These are phyloP conservation scores for Dactylonectria estremocensis DNA, from an alignment of 2,329 filamentous ascomycete species.

Conservation along the genomic window DNA sequence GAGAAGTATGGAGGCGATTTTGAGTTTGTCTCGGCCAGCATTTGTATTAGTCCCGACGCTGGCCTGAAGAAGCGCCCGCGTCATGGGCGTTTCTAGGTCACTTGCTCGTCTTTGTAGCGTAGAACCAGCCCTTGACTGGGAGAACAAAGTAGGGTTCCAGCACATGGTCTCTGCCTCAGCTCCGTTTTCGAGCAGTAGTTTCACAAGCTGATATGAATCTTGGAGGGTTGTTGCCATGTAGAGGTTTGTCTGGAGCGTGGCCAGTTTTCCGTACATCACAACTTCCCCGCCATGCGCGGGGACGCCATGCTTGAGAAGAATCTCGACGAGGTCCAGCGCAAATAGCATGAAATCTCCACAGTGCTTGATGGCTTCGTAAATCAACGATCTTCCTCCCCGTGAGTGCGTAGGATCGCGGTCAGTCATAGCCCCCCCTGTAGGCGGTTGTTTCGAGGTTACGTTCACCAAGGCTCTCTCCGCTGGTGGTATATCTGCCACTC, in stretches of 20 bases:
- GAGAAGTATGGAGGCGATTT: not conserved
- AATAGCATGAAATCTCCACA: not conserved
- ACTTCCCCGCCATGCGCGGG: conserved; percentile 6
- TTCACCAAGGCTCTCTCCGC: not conserved
- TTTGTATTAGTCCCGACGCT: not conserved
- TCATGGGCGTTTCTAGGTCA: not conserved
- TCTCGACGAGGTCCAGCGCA: not conserved
- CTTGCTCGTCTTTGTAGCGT: not conserved
- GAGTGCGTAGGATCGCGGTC: not conserved
- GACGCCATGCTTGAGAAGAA: conserved; percentile 9
- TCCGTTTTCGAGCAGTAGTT: conserved; percentile 8
- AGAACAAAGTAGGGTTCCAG: not conserved
- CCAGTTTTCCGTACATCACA: not conserved
- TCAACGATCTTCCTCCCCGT: conserved; percentile 5
- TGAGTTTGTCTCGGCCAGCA: not conserved
- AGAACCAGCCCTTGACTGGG: too few species aligned
- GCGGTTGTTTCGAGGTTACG: not conserved
- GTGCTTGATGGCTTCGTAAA: conserved; percentile 17
- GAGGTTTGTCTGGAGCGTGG: conserved; percentile 3
- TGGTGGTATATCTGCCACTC: not conserved
- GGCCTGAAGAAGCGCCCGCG: not conserved
- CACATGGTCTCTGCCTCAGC: conserved; percentile 18
- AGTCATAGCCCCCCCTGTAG: not conserved
- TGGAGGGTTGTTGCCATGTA: not conserved
- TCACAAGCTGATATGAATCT: not conserved